These are phyloP conservation scores for Diplosphaera chodatii DNA, from an alignment of 139 green algal genomes.

Conservation along the genomic window DNA sequence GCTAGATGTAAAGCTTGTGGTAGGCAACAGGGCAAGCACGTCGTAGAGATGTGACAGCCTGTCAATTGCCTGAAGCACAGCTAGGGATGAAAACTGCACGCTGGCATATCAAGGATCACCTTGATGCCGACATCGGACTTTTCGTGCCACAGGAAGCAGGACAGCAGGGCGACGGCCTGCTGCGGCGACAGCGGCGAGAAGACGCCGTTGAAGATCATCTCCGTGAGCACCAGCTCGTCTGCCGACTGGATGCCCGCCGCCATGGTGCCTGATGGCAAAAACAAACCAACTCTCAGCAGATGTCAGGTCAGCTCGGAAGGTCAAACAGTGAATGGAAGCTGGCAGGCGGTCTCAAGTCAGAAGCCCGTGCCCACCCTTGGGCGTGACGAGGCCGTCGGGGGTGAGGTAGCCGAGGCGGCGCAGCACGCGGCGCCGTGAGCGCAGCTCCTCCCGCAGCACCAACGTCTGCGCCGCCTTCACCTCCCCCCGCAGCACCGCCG, in stretches of 20 bases:
- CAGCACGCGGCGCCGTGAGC: constrained; percentile 51
- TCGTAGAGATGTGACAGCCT: too few species aligned
- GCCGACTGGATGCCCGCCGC: constrained; percentile 49
- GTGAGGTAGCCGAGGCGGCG: constrained; percentile 42
- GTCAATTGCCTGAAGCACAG: too few species aligned
- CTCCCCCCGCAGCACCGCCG: constrained; percentile 36
- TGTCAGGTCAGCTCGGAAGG: constrained; percentile 12
- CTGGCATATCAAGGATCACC: not conserved
- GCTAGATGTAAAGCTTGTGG: too few species aligned
- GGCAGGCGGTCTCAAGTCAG: constrained; percentile 48
- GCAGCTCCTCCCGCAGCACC: constrained; percentile 67
- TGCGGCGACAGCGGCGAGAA: constrained; percentile 52
- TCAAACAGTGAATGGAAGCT: too few species aligned
- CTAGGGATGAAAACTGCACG: too few species aligned
- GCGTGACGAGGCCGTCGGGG: not conserved
- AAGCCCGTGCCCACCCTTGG: not conserved
- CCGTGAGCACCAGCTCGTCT: constrained; percentile 71
- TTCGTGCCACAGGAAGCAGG: constrained; percentile 73
- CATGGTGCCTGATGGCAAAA: constrained; percentile 8
- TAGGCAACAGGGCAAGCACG: too few species aligned
- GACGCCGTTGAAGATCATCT: constrained; percentile 68
- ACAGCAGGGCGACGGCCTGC: constrained; percentile 51
- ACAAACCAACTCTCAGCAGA: not conserved
- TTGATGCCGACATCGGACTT: constrained; percentile 27
- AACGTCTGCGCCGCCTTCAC: constrained; percentile 45